Evolutionary conservation across 1,284 basidiomycete species (phyloP), one percentile per base, ranked within the genome.

Genomic region (Ustilago sp.): DNA sequence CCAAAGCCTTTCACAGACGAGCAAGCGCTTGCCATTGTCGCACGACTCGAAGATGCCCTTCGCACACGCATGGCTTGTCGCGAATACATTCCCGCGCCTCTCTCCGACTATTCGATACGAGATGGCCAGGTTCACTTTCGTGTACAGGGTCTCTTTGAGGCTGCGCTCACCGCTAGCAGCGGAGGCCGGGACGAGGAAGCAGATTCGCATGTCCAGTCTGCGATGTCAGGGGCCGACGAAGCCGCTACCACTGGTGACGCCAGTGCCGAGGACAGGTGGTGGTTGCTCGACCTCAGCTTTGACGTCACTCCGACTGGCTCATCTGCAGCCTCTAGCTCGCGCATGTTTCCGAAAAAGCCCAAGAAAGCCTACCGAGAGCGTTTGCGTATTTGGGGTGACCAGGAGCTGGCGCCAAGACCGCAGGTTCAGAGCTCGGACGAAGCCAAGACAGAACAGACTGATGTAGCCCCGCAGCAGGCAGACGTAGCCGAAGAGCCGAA

Each of bases 61-160:
- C 90, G 91, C 4, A 92, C 90, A 83, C 90, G 94, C 31, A 89
- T 96, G 34, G 80, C 85, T 4, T 80, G 83, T 8, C 61, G 66
- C 48, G 87, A 87, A 39, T 43, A 67, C 4, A 52, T 87, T 4
- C 87, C 87, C 1, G 50, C 75, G 12, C 77, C 77, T 9, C 63
- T 87, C n/a, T 89, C 89, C 11, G 87, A 88, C 48, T 91, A 93
- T 85, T 88, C 88, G 59, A 92, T 95, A 75, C 89, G 91, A 91
- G 90, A 91, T 73, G 94, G 94, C 7, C 90, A 93, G 59, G 93
- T 91, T 4, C 90, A 90, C 80, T 94, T 96, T 80, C 89, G 88
- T 4, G 91, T 91, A 0, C 90, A 90, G 0, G 89, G 90, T 23
- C 87, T 94, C n/a, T 95, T 95, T 81, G 90, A 92, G 79, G 89